Evolutionary conservation across 2,329 filamentous ascomycete species (phyloP).

Genomic region (Alternaria burnsii): DNA sequence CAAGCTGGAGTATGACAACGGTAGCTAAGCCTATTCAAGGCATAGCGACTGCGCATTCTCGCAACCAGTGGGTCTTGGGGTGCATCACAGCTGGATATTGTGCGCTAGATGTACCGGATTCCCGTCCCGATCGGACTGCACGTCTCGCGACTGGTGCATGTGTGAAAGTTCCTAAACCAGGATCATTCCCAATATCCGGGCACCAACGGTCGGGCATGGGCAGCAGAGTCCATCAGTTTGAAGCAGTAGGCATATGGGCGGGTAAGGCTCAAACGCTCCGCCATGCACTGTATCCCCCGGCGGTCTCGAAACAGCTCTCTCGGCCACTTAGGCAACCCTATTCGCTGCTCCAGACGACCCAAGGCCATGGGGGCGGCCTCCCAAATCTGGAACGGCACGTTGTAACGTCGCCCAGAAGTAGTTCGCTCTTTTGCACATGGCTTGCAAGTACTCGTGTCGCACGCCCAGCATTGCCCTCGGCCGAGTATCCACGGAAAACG

Average conservation of each 20-base stretch:
- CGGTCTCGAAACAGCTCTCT: conserved; percentile 7
- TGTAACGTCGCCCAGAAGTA: conserved; percentile 36
- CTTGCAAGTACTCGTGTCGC: conserved; percentile 10
- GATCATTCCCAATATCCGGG: conserved; percentile 19
- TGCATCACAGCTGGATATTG: conserved; percentile 26
- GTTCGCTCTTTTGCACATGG: conserved; percentile 22
- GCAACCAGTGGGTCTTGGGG: conserved; percentile 11
- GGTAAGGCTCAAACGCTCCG: conserved; percentile 29
- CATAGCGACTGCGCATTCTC: conserved; percentile 30
- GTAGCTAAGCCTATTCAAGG: conserved; percentile 30
- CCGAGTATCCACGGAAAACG: conserved; percentile 16
- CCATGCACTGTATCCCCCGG: conserved; percentile 37
- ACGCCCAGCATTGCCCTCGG: conserved; percentile 20
- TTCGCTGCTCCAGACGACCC: conserved; percentile 21
- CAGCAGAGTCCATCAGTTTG: conserved; percentile 1
- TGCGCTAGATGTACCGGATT: conserved; percentile 20
- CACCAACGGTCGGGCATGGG: conserved; percentile 23
- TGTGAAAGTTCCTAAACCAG: conserved; percentile 12
- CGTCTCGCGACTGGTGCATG: conserved; percentile 22
- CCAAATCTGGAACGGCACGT: conserved; percentile 26
- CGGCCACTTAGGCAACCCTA: conserved; percentile 10
- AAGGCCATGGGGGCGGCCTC: conserved; percentile 26
- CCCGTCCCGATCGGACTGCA: conserved; percentile 16
- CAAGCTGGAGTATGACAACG: conserved; percentile 32
- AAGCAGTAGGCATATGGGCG: conserved; percentile 17